Evolutionary conservation across 257 asterid genomes (phyloP), one percentile per base, ranked within the genome.

Genomic region (Nemophila menziesii): DNA sequence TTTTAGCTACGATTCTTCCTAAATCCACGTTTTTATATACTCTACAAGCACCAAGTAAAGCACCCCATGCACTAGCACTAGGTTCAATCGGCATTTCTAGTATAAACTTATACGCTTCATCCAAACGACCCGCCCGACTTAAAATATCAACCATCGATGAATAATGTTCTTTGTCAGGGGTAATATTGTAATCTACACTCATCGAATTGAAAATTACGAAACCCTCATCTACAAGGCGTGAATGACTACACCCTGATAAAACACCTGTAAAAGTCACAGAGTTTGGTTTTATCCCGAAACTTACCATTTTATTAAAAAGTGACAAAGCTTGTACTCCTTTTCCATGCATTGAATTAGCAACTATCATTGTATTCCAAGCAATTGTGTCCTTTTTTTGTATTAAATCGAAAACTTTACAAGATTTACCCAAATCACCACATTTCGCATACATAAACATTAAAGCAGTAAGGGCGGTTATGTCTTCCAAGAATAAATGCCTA

Each of bases 311-410:
- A 14, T 20, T 52, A 60, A 77, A 80, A 58, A 74, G 74, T 5
- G 58, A 48, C 47, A 80, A 40, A 19, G 85, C 73, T 46, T 58
- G 60, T 53, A 62, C 66, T 57, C 89, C 89, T 43, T 67, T 62
- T 38, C 93, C 93, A 36, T 80, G 93, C 89, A 77, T 74, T 37
- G 93, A 66, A 56, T 66, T 68, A 3, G 82, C 79, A 18, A 64
- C 56, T 15, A 80, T 77, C 47, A 77, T 67, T 15, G 93, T 80
- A 61, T 77, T 80, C 89, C 87, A 80, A 14, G 93, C 82, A 51
- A 77, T 51, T 11, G 75, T 67, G 51, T 80, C 85, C 46, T 63
- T 74, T 12, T 36, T 46, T 9, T 66, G 61, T 72, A 80, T 71
- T 68, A 39, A 52, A 11, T 23, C 40, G 24, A 80, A 80, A 44